Percentiles rank a stretch among this genome's conserved stretches.
Evolutionary conservation across 2,329 filamentous ascomycete species (phyloP).

Genomic region (Nothopassalora personata): DNA sequence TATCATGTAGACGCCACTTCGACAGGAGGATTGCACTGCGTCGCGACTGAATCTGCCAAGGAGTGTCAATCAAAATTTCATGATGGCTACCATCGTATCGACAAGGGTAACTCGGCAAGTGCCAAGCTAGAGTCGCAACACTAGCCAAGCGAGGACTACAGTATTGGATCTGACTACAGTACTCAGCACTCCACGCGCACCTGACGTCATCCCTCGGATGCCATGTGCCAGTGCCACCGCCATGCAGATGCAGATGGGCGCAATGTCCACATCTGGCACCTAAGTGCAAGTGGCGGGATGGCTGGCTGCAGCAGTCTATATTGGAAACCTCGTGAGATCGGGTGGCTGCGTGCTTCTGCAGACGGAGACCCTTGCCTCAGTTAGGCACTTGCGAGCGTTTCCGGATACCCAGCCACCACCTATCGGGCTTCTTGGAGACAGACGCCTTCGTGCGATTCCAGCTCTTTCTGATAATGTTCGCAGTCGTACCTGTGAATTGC

Average conservation of each 20-base stretch:
- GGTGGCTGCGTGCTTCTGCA: not conserved
- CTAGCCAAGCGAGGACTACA: conserved; percentile 1
- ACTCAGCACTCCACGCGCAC: not conserved
- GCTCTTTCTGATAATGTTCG: conserved; percentile 21
- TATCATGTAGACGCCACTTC: not conserved
- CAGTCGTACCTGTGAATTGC: conserved; percentile 25
- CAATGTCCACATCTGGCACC: not conserved
- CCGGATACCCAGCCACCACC: conserved; percentile 19
- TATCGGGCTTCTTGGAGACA: conserved; percentile 27
- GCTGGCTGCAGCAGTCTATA: not conserved
- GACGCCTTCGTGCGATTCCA: conserved; percentile 26
- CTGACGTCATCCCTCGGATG: not conserved
- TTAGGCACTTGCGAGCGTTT: not conserved
- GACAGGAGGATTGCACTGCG: not conserved
- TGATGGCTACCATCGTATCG: not conserved
- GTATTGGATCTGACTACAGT: not conserved
- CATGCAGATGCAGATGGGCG: too few species aligned
- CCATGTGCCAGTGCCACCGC: not conserved
- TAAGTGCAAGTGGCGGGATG: not conserved
- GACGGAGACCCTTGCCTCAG: not conserved
- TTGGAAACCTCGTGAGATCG: not conserved
- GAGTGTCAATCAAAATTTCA: not conserved
- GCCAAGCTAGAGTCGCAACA: not conserved
- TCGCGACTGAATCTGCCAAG: not conserved
- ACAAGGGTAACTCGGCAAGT: not conserved